Conservation (phyloP, 1,284 basidiomycete genomes). For the Afroboletus lepidellus region DNA sequence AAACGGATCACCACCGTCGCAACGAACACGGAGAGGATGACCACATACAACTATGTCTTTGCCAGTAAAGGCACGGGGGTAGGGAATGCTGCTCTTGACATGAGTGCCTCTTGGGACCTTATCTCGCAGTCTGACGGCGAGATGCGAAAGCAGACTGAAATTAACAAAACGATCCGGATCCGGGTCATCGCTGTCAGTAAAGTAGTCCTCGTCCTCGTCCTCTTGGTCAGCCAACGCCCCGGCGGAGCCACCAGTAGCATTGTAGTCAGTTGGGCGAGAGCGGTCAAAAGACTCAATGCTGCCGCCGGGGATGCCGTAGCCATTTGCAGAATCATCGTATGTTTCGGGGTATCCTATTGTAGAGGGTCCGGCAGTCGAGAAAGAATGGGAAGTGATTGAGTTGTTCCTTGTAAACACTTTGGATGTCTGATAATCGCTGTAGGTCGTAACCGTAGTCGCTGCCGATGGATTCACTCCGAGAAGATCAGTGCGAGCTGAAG, state of each 20-base stretch:
- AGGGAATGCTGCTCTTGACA: slow-evolving; percentile 88
- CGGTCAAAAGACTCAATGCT: slow-evolving; percentile 34
- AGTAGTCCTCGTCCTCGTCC: slow-evolving; percentile 51
- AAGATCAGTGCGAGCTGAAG: slow-evolving; percentile 29
- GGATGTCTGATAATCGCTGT: slow-evolving; percentile 17
- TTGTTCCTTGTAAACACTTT: slow-evolving; percentile 16
- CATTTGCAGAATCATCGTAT: slow-evolving; percentile 23
- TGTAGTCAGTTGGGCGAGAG: slow-evolving; percentile 20
- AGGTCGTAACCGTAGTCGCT: slow-evolving; percentile 28
- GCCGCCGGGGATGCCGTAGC: slow-evolving; percentile 9
- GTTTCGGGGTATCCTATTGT: slow-evolving; percentile 20
- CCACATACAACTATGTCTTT: slow-evolving; percentile 87
- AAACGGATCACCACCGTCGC: slow-evolving; percentile 4
- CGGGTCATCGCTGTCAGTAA: slow-evolving; percentile 70
- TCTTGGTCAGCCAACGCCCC: slow-evolving; percentile 44
- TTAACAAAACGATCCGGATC: slow-evolving; percentile 83
- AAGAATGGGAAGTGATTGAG: slow-evolving; percentile 20
- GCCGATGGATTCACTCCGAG: slow-evolving; percentile 28
- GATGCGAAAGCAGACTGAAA: slow-evolving; percentile 81
- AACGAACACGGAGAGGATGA: background rate
- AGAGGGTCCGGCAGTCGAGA: slow-evolving; percentile 27
- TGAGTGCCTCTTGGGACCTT: slow-evolving; percentile 84
- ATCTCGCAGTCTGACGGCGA: slow-evolving; percentile 85
- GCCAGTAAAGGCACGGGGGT: slow-evolving; percentile 86
- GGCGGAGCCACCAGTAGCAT: slow-evolving; percentile 41